Conservation (phyloP, 1,284 basidiomycete genomes). For the Wallemia hederae region DNA sequence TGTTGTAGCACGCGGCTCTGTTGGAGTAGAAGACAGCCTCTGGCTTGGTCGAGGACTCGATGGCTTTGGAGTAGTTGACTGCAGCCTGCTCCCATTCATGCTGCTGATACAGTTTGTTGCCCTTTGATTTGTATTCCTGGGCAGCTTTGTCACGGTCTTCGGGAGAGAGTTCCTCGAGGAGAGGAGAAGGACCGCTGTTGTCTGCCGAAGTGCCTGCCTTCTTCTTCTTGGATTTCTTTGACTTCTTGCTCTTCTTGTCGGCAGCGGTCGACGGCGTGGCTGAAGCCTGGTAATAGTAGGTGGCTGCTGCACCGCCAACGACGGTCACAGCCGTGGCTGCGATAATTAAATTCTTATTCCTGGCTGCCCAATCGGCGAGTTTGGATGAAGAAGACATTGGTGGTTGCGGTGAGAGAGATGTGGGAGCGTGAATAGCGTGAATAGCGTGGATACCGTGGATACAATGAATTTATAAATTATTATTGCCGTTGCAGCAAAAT, state of each 20-base stretch:
- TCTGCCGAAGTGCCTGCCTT: conserved; percentile 4
- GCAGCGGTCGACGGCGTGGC: conserved; percentile 23
- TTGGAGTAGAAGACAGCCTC: conserved; percentile 93
- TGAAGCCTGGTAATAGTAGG: conserved; percentile 31
- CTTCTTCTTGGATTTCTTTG: conserved; percentile 24
- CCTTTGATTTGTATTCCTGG: conserved; percentile 51
- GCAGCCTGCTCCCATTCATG: conserved; percentile 50
- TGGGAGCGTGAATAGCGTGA: too few relatives aligned
- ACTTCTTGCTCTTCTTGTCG: conserved; percentile 22
- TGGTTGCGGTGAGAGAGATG: not conserved
- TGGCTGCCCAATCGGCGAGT: not conserved
- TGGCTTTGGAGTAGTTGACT: conserved; percentile 69
- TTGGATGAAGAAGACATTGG: not conserved
- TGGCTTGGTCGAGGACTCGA: conserved; percentile 48
- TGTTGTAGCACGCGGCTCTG: conserved; percentile 85
- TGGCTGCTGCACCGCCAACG: conserved; percentile 41
- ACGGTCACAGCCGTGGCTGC: conserved; percentile 33
- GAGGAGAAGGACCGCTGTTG: conserved; percentile 1
- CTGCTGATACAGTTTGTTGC: conserved; percentile 62
- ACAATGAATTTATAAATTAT: too few relatives aligned
- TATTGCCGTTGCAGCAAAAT: too few relatives aligned
- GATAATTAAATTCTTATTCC: conserved; percentile 33
- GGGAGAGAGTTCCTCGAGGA: conserved; percentile 12
- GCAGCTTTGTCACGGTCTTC: conserved; percentile 50
- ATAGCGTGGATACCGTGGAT: too few relatives aligned